A percentile compares a stretch with the other conserved stretches of the same genome.
Conservation (phyloP, 257 asterid species). For the Gentiana macrophylla region DNA sequence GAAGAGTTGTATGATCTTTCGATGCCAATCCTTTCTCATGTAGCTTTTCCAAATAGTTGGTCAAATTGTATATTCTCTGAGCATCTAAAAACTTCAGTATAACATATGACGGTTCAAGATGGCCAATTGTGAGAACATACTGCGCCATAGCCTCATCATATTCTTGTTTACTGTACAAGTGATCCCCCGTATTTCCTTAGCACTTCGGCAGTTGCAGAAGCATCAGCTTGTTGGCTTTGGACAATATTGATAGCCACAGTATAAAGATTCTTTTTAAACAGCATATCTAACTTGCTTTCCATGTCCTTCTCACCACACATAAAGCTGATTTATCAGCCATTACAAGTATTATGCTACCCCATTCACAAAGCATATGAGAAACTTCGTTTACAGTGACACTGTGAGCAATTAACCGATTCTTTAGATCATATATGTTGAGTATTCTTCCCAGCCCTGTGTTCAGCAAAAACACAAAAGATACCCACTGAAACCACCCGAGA, state of each 20-base stretch:
- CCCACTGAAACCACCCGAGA: constrained; percentile 92
- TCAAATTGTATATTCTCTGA: constrained; percentile 83
- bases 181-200: constrained; percentile 90
- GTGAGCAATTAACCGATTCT: constrained; percentile 83
- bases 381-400: constrained; percentile 64
- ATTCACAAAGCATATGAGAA: constrained; percentile 92
- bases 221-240: constrained; percentile 96
- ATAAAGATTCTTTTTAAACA: constrained; percentile 91
- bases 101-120: constrained; percentile 93
- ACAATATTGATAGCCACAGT: constrained; percentile 88
- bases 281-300: constrained; percentile 98
- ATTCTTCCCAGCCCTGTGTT: constrained; percentile 64
- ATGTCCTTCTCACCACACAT: constrained; percentile 86
- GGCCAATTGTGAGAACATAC: constrained; percentile 79
- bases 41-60: constrained; percentile 88
- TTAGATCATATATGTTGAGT: constrained; percentile 77
- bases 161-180: constrained; percentile 69
- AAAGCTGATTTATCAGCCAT: constrained; percentile 77
- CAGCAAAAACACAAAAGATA: constrained; percentile 75
- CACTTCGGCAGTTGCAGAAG: constrained; percentile 92
- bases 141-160: constrained; percentile 94
- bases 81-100: constrained; percentile 97
- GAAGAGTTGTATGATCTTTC: constrained; percentile 91
- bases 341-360: constrained; percentile 87
- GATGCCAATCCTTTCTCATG: constrained; percentile 94